phyloP scores from a whole-genome alignment of 148 eudicot genomes.

The Rhododendron williamsianum region DNA sequence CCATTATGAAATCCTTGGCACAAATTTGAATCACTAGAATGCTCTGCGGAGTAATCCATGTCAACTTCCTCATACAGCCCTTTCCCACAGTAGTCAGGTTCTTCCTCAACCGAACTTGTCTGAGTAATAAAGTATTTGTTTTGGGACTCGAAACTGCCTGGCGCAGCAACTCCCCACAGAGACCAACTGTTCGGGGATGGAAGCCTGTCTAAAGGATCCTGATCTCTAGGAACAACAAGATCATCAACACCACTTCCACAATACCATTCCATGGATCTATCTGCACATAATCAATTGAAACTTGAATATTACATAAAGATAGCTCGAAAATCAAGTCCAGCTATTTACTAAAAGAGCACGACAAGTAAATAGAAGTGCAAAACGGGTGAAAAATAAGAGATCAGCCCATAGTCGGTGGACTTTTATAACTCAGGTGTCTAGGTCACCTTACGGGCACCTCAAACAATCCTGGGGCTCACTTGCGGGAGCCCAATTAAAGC shows the following conservation, averaged over 20 bases:
- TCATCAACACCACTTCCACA: conserved; percentile 41
- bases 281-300: conserved; percentile 7
- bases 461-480: background rate
- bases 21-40: conserved; percentile 26
- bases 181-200: conserved; percentile 59
- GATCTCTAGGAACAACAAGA: conserved; percentile 47
- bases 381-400: background rate
- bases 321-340: background rate
- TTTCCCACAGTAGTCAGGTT: conserved; percentile 17
- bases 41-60: conserved; percentile 19
- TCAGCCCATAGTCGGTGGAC: background rate
- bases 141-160: conserved; percentile 33
- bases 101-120: conserved; percentile 14
- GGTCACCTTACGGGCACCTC: background rate
- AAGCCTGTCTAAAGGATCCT: conserved; percentile 43
- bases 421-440: no score
- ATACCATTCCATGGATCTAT: conserved; percentile 61
- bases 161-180: conserved; percentile 41
- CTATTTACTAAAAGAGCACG: background rate
- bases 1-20: conserved; percentile 21
- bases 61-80: conserved; percentile 25
- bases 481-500: no score
- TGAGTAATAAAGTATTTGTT: conserved; percentile 20
- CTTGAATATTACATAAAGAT: background rate
- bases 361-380: background rate